Conservation (phyloP, 768 basidiomycete species). For the Psilocybe azurescens region DNA sequence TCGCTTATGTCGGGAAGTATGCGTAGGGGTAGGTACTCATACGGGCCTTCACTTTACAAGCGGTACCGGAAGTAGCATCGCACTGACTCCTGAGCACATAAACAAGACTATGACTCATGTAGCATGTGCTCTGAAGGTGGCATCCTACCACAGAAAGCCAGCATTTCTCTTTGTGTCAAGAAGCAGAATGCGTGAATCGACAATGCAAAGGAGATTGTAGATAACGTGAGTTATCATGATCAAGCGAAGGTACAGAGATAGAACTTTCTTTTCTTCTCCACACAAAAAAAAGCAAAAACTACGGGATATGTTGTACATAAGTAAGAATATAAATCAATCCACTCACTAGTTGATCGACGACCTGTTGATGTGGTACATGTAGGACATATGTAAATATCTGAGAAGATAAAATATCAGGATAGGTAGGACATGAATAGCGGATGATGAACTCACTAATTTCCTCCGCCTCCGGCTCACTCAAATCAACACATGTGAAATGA, state of each 20-base stretch:
- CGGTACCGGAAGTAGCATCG: conserved; percentile 3
- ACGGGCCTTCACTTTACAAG: conserved; percentile 6
- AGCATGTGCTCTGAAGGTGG: conserved; percentile 16
- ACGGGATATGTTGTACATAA: conserved; percentile 38
- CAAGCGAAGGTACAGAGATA: conserved; percentile 22
- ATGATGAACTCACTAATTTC: conserved; percentile 70
- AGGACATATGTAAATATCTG: conserved; percentile 64
- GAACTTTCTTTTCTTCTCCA: conserved; percentile 33
- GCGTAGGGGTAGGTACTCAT: conserved; percentile 5
- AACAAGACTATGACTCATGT: conserved; percentile 23
- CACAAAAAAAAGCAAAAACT: conserved; percentile 29
- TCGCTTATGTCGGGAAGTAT: conserved; percentile 9
- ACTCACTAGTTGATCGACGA: conserved; percentile 81
- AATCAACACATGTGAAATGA: conserved; percentile 78
- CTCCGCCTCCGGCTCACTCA: conserved; percentile 68
- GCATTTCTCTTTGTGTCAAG: conserved; percentile 16
- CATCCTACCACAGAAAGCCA: conserved; percentile 15
- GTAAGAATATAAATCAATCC: conserved; percentile 30
- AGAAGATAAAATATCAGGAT: conserved; percentile 17
- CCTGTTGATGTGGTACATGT: conserved; percentile 66
- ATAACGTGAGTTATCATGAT: conserved; percentile 21
- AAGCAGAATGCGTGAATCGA: conserved; percentile 16
- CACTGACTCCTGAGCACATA: conserved; percentile 13
- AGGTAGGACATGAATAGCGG: neutral
- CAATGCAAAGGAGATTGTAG: conserved; percentile 14